Conservation (phyloP, 345 rosid genomes). For the Linum lewisii region DNA sequence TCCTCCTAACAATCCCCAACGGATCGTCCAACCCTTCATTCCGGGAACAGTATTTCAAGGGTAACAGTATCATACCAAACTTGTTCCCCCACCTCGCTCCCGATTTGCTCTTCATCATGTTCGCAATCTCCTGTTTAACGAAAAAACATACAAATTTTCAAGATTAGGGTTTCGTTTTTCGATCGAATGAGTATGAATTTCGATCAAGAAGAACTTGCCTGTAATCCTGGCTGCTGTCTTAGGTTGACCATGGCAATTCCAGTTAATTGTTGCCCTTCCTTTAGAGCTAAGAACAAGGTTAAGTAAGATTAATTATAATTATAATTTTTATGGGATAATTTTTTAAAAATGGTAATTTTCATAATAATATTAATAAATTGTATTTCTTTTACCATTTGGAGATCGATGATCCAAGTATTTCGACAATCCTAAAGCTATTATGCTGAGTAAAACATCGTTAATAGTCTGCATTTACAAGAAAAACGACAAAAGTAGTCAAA, state of each 20-base stretch:
- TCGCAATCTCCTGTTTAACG: conserved; percentile 25
- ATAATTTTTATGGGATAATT: background rate
- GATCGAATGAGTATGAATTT: background rate
- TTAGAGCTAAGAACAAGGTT: conserved; percentile 28
- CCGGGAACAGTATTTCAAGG: conserved; percentile 23
- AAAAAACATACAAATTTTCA: background rate
- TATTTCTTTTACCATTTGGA: conserved; percentile 31
- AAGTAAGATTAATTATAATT: background rate
- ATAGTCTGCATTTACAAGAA: conserved; percentile 32
- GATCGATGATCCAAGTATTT: conserved; percentile 41
- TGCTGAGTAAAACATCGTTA: conserved; percentile 55
- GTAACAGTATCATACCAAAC: conserved; percentile 44
- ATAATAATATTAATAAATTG: background rate
- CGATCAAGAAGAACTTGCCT: conserved; percentile 8
- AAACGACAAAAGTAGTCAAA: background rate
- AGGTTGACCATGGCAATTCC: conserved; percentile 57
- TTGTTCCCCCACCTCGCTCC: conserved; percentile 42
- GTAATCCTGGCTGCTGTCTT: conserved; percentile 35
- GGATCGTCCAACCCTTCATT: conserved; percentile 18
- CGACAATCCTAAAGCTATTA: conserved; percentile 38
- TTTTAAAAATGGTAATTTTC: background rate
- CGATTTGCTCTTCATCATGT: conserved; percentile 25
- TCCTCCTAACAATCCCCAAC: conserved; percentile 31
- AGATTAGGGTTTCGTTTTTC: background rate
- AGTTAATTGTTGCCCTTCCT: conserved; percentile 29